phyloP scores from a whole-genome alignment of 257 asterid species.

The Apocynum venetum region DNA sequence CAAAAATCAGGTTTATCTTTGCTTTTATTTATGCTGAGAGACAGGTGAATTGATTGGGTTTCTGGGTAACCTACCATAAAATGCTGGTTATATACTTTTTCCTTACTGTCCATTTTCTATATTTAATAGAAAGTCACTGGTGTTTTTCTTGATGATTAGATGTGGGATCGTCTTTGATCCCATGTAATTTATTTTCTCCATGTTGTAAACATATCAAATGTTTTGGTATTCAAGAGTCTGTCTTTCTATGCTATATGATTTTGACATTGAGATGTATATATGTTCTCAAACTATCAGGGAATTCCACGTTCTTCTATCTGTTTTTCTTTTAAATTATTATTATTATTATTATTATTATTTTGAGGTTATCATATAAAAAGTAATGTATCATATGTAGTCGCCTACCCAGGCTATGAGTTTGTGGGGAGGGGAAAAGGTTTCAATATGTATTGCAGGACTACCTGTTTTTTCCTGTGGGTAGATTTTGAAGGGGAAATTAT shows the following conservation, averaged over 20 bases:
- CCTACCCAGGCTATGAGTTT: background rate
- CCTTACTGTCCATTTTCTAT: background rate
- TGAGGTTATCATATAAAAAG: background rate
- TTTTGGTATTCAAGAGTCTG: background rate
- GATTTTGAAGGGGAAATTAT: background rate
- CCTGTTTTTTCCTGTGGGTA: background rate
- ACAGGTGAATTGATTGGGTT: background rate
- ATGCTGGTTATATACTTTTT: background rate
- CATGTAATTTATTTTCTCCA: background rate
- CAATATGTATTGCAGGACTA: background rate
- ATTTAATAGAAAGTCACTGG: background rate
- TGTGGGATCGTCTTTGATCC: background rate
- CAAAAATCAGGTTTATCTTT: background rate
- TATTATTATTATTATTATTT: background rate
- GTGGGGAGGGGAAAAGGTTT: background rate
- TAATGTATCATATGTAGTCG: background rate
- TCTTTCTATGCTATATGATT: background rate
- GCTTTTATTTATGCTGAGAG: background rate
- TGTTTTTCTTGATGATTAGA: background rate
- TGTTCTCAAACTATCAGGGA: background rate
- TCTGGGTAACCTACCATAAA: background rate
- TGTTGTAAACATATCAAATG: background rate
- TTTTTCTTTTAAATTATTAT: background rate
- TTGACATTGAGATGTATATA: background rate
- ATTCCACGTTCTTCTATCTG: background rate